Conservation (phyloP, 176 grass and related monocot genomes). For the Triticum turgidum region DNA sequence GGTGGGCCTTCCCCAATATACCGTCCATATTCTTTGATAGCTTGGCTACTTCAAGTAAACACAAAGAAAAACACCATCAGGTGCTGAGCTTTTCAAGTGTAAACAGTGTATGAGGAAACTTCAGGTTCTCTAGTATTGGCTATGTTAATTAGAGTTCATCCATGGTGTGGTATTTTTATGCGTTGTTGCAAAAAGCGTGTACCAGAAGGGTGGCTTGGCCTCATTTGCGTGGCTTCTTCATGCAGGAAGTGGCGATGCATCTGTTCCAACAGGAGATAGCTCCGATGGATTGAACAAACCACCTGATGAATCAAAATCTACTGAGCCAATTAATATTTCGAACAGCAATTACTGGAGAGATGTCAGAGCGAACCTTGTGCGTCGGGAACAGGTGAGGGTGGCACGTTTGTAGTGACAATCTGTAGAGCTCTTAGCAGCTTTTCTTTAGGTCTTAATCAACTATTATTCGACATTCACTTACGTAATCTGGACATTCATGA, state of each 20-base stretch:
- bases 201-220: background rate
- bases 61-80: background rate
- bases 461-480: background rate
- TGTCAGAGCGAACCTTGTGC: constrained; percentile 88
- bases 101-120: background rate
- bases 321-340: constrained; percentile 31
- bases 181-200: background rate
- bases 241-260: constrained; percentile 58
- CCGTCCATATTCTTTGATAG: background rate
- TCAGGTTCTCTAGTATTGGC: background rate
- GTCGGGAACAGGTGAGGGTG: constrained; percentile 50
- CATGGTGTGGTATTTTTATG: background rate
- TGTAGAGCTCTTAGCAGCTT: background rate
- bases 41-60: background rate
- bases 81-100: background rate
- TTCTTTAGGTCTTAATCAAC: background rate
- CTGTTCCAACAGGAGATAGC: constrained; percentile 49
- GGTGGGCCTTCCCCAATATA: background rate
- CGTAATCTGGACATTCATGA: background rate
- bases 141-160: background rate
- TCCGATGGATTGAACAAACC: constrained; percentile 36
- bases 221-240: constrained; percentile 4
- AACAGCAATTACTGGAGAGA: constrained; percentile 74
- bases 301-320: constrained; percentile 30
- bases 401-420: background rate